A percentile compares a stretch with the other conserved stretches of the same genome.
phyloP scores from a whole-genome alignment of 169 alveolate genomes.

The Eimeria zaria region DNA sequence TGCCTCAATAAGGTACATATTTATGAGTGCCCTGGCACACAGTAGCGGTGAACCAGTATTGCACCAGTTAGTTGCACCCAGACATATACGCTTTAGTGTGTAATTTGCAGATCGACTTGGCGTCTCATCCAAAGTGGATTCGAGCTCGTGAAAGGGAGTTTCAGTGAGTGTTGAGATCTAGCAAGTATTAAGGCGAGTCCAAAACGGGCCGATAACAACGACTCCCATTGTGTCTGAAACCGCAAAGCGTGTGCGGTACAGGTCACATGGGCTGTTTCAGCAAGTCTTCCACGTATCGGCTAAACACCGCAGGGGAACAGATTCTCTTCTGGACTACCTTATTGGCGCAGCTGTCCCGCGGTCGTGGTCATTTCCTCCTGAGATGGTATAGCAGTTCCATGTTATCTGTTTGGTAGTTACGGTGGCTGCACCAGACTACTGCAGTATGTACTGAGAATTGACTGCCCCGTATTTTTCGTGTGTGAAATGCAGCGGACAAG shows the following conservation, averaged over 20 bases:
- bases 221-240: background rate
- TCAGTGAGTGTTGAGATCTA: slow-evolving; percentile 30
- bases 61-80: background rate
- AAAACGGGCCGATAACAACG: background rate
- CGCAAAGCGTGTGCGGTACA: slow-evolving; percentile 77
- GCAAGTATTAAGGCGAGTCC: background rate
- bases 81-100: background rate
- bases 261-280: slow-evolving; percentile 91
- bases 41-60: background rate
- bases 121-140: slow-evolving; percentile 86
- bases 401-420: background rate
- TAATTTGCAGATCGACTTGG: slow-evolving; percentile 79
- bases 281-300: slow-evolving; percentile 91
- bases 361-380: slow-evolving; percentile 93
- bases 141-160: slow-evolving; percentile 82
- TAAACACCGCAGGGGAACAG: slow-evolving; percentile 90
- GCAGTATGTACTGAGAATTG: background rate
- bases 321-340: slow-evolving; percentile 88
- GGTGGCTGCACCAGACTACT: background rate
- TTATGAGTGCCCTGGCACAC: background rate
- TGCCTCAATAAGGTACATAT: slow-evolving; percentile 80
- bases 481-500: slow-evolving; percentile 77
- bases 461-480: background rate
- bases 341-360: slow-evolving; percentile 88
- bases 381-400: slow-evolving; percentile 71